Base-by-base conservation (phyloP, 306 rosid species). In the Casuarina glauca region DNA sequence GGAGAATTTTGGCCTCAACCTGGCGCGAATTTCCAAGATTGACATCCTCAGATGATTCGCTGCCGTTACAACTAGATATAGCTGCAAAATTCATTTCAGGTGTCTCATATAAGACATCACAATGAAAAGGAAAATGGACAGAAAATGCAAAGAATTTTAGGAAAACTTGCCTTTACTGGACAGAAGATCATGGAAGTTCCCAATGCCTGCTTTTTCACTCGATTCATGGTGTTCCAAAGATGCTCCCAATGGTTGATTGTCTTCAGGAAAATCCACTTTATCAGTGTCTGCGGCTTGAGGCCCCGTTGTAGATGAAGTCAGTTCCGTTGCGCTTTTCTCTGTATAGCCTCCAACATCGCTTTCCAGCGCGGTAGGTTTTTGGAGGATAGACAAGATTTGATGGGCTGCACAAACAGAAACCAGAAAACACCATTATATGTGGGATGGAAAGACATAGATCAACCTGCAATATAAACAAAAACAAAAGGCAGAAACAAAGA, bases 301-400 rank as follows among this genome's bases (percentile, higher is more conserved):
- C 45, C 39, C 81, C 74, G 83, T 71, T 6, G 73, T 50, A 51
- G 77, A 68, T 69, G 74, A 62, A 84, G 76, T 74, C 68, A 16
- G 35, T 58, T 73, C 80, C 26, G 44, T 66, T 16, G 70, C 69
- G 51, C 74, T 80, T 74, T 74, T 72, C 54, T 36, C 51, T 26
- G 42, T 46, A 82, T 76, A 60, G 76, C 86, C 88, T 70, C 82
- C 72, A 74, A 75, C 69, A 58, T 51, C 12, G 70, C 73, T 82
- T 70, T 69, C 83, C 55, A 35, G 76, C 70, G 81, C 72, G 87
- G 12, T 60, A n/a, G 91, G 91, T 35, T 80, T 84, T 76, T 88
- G 96, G 77, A 94, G 87, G 78, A 88, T 73, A 70, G 90, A 88
- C 91, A 94, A 79, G 73, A 94, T 94, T 81, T 89, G 90, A 83